phyloP scores from a whole-genome alignment of 179 eudicot species.

The Silene noctiflora region DNA sequence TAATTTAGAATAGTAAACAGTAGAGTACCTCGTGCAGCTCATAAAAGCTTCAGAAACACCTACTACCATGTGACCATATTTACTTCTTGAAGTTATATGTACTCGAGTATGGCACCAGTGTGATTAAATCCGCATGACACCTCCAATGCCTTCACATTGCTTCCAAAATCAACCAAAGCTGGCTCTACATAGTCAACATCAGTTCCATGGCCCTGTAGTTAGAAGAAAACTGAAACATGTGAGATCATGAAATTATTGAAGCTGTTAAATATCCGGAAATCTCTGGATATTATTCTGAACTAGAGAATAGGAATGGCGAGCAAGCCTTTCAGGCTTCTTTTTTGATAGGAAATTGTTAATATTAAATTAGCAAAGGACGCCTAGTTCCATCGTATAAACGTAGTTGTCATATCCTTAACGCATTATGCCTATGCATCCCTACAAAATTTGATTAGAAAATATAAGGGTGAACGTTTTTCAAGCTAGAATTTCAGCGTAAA shows the following conservation, averaged over 20 bases:
- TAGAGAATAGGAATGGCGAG: not conserved
- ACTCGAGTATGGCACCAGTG: slow-evolving; percentile 72
- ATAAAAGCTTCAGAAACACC: slow-evolving; percentile 4
- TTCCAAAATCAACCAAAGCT: slow-evolving; percentile 46
- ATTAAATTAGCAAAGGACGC: not conserved
- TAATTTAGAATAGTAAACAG: not conserved
- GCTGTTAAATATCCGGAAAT: not conserved
- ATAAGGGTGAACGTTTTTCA: not conserved
- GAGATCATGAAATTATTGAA: not conserved
- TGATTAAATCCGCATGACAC: slow-evolving; percentile 97
- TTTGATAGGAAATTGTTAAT: not conserved
- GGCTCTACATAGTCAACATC: slow-evolving; percentile 80
- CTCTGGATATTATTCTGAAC: not conserved
- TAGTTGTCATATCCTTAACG: not conserved
- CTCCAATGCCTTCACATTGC: slow-evolving; percentile 63
- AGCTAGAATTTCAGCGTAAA: not conserved
- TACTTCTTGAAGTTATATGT: slow-evolving; percentile 12
- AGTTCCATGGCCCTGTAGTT: slow-evolving; percentile 71
- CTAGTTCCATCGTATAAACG: not conserved
- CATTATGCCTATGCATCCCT: not conserved
- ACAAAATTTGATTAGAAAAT: too few relatives aligned
- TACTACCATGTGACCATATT: not conserved
- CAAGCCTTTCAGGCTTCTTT: not conserved
- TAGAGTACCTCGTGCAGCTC: slow-evolving; percentile 16
- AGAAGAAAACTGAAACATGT: not conserved